Evolutionary conservation across 371 early-diverging fungal genomes (phyloP), one percentile per base, ranked within the genome.

Genomic region (Circinella umbellata): DNA sequence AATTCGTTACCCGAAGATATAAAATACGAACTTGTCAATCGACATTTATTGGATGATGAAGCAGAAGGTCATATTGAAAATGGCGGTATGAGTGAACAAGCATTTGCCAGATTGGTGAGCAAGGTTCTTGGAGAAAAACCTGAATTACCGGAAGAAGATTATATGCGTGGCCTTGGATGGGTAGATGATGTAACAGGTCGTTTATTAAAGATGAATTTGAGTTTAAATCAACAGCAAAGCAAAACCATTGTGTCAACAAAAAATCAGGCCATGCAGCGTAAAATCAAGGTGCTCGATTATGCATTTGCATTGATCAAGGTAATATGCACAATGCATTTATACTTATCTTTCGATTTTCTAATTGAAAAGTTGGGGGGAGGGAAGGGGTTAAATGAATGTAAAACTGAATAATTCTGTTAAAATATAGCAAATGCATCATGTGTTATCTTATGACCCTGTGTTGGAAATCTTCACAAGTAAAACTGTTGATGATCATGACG

Each of bases 221-320:
- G 27, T n/a, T 18, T 57, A n/a, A 57, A 34, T 34, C 34, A 34
- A 27, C 57, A 18, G n/a, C 27, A 27, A 27, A 57, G 34, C 57
- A 57, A 57, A n/a, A 3, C 11, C 6, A 9, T 27, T 5, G 10
- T 34, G 27, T n/a, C n/a, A 27, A 27, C 27, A 10, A 11, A 57
- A 5, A 34, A 62, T n/a, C 46, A 61, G 17, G 14, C 46, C 4
- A 34, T 39, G 46, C 69, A 63, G 39, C 73, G 79, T 35, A 81
- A 84, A 62, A 54, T 76, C 35, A 81, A 74, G 34, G 74, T 80
- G 17, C 62, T 77, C 1, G 80, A 85, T 6, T 86, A 85, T 71
- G 84, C 80, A 1, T 78, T 79, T 61, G 74, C 76, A 10, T 64
- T 87, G 61, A 81, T 80, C 35, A 82, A 82, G 81, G 88, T 88